Percentiles rank a stretch among this genome's conserved stretches.
phyloP scores from a whole-genome alignment of 2,329 filamentous ascomycete species.

The Aureobasidium subglaciale region DNA sequence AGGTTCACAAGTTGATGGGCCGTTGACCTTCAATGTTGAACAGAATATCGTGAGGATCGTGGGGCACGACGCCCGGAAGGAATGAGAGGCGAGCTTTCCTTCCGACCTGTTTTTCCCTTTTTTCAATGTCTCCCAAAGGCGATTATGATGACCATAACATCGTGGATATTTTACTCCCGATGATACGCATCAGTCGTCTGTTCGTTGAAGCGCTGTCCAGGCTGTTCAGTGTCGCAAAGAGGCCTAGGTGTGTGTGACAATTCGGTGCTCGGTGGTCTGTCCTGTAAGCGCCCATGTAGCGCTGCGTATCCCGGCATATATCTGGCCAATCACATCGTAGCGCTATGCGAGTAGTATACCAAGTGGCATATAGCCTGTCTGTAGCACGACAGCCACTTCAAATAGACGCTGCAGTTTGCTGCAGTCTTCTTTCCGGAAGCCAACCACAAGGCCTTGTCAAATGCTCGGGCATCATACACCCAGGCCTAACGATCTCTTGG shows the following conservation, averaged over 20 bases:
- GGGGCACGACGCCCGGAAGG: too few species aligned
- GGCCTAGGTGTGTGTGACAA: background rate
- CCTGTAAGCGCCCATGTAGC: constrained; percentile 9
- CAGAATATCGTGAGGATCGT: too few species aligned
- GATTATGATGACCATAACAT: too few species aligned
- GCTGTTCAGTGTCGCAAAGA: background rate
- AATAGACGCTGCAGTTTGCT: constrained; percentile 7
- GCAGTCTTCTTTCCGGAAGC: background rate
- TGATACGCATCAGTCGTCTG: too few species aligned
- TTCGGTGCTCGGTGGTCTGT: background rate
- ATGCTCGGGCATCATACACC: background rate
- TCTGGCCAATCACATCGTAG: background rate
- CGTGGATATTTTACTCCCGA: too few species aligned
- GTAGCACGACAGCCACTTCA: background rate
- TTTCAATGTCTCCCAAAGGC: too few species aligned
- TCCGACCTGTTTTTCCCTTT: too few species aligned
- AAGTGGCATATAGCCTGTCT: background rate
- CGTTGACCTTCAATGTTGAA: too few species aligned
- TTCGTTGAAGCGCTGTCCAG: background rate
- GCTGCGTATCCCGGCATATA: background rate
- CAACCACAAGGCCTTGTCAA: background rate
- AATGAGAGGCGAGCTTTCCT: too few species aligned
- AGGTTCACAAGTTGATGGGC: too few species aligned
- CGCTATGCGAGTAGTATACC: background rate
- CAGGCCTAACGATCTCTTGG: background rate